Base-by-base conservation (phyloP, 345 rosid genomes). In the Eucalyptus virginea region DNA sequence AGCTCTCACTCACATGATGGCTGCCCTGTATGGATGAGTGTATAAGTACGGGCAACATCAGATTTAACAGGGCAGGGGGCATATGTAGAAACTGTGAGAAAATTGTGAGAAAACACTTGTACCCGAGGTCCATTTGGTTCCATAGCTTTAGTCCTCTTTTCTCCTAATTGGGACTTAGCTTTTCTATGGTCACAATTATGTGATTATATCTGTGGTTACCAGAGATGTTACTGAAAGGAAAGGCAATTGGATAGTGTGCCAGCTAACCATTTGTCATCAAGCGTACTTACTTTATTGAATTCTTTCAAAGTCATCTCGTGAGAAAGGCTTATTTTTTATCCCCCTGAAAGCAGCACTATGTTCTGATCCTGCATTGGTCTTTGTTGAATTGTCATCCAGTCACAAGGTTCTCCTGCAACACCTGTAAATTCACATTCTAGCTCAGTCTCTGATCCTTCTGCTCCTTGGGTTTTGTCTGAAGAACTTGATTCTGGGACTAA, bases 391-490 rank as follows among this genome's bases (percentile, higher is more conserved):
- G 56, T 92, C 44, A 83, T 91, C 87, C 94, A 91, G 93, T 86
- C 91, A 90, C 99, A 96, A 93, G 95, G 93, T 92, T 92, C 98
- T 90, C 95, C 99, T 58, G 94, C 91, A 90, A 95, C 99, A 54
- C 95, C 99, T 87, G 91, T 93, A 89, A 96, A 96, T 92, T 97
- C 99, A 92, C 94, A 92, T 94, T 94, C 99, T 88, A 93, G 99
- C 93, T 95, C 98, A 90, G 88, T 90, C 88, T 94, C 97, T 86
- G 96, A 97, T 86, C 95, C 93, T 51, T 87, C 97, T 89, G 89
- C 95, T 83, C 89, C 96, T 81, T 89, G 90, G 94, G 89, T 69
- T 92, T 86, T 91, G 80, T 91, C 95, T 51, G 98, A 96, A 92
- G 98, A 94, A 89, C 91, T 94, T 88, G 95, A 96, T 91, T 94